Evolutionary conservation across 2,329 filamentous ascomycete genomes (phyloP), one percentile per base, ranked within the genome.

Genomic region (Pseudocercospora ulei): DNA sequence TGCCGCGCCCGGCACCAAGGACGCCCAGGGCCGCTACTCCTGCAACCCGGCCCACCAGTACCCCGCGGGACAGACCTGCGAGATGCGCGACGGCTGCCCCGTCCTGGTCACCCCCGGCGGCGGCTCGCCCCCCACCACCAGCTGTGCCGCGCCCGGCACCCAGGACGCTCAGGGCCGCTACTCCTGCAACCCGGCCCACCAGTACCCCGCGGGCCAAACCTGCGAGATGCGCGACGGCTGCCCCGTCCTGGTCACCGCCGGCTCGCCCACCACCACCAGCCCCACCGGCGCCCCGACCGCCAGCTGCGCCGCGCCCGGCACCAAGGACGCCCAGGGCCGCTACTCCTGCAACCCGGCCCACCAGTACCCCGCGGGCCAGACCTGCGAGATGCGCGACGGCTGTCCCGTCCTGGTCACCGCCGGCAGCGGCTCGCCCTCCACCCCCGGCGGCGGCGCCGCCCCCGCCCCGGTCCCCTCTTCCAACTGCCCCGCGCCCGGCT

Each of bases 321-420:
- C 2, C 3, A 16, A 20, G 9, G 17, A 18, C 12, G 19, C 7
- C 24, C n/a, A n/a, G 6, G 29, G 29, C 13, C 29, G 14, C n/a
- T 35, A 35, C 22, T 17, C 14, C 22, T 35, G 33, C 16, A 42
- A 36, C 28, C 39, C 39, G 4, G 41, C 41, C 11, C 41, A 43
- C 22, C 3, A n/a, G 1, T 40, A 40, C 31, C 38, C 38, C 22
- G 30, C 31, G 14, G 38, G 38, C 3, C 37, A 39, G 17, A 24
- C 16, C 3, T 39, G 37, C 30, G 16, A 24, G 18, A 5, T 31
- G n/a, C 12, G 23, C 3, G 14, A 31, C 8, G 27, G 27, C 24
- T 38, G 36, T 27, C 31, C 30, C 19, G 12, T 16, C 19, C 36
- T 38, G 6, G 30, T 23, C n/a, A 22, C 30, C 9, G 11, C 16